These are phyloP conservation scores for Fusarium irregulare DNA, from an alignment of 2,329 filamentous ascomycete species.

Conservation along the genomic window DNA sequence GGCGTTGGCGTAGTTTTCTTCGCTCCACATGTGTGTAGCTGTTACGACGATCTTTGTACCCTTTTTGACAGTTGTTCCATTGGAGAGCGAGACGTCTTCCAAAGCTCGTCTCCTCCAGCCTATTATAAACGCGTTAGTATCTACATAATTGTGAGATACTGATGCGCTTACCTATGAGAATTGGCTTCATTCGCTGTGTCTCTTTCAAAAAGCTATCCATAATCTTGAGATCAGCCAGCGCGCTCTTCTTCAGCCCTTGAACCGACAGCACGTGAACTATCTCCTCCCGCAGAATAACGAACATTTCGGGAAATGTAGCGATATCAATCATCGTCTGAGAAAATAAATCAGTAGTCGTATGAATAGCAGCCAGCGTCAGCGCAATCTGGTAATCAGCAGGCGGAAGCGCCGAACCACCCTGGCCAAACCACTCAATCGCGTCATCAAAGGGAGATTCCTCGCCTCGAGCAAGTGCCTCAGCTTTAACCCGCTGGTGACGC, in stretches of 20 bases:
- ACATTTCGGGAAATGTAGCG: conserved; percentile 53
- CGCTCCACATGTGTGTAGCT: not conserved
- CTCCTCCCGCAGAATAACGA: conserved; percentile 57
- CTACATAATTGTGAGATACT: fast-evolving
- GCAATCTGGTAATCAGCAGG: conserved; percentile 27
- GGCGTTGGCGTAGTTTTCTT: not conserved
- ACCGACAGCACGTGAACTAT: conserved; percentile 30
- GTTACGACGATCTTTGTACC: not conserved
- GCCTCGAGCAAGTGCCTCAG: not conserved
- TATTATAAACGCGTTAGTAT: not conserved
- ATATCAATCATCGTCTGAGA: conserved; percentile 44
- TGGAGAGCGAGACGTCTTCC: not conserved
- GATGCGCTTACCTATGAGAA: conserved; percentile 47
- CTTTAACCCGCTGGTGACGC: conserved; percentile 49
- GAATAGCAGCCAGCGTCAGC: conserved; percentile 62
- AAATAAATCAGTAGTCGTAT: conserved; percentile 59
- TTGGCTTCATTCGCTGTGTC: conserved; percentile 58
- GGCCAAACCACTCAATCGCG: conserved; percentile 66
- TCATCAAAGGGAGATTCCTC: conserved; percentile 46
- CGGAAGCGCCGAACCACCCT: conserved; percentile 51
- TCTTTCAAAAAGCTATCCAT: conserved; percentile 64
- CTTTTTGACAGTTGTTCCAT: conserved; percentile 4
- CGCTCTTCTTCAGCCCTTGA: conserved; percentile 57
- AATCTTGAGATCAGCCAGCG: conserved; percentile 57
- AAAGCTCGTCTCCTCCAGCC: not conserved